Evolutionary conservation across 1,284 basidiomycete species (phyloP), one percentile per base, ranked within the genome.

Genomic region (Psilocybe mexicana): DNA sequence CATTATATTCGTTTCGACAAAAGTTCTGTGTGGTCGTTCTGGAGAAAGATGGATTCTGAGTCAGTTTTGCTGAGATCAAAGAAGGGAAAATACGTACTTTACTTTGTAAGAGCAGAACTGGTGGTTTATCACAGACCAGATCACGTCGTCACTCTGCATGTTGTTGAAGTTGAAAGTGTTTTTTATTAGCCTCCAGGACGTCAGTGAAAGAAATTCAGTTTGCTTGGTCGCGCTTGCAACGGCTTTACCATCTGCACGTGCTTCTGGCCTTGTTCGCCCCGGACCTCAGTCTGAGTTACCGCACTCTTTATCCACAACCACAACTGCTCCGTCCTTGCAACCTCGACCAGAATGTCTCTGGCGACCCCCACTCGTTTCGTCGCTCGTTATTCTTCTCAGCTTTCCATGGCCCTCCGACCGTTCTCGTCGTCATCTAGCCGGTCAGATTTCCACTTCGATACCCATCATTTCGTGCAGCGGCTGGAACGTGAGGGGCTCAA

Each of bases 51-150:
- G 18, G 18, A 18, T n/a, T 44, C 52, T 61, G 45, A 57, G 33
- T 6, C 4, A 3, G 23, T 26, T 33, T 48, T 33, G 44, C 49
- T 40, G 56, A 38, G 40, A 11, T 5, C 4, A 18, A 14, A 4
- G 4, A 25, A 28, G 18, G 52, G 23, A 43, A 43, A 11, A 36
- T 14, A 79, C 92, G 71, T 67, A 95, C 94, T 95, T 97, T 81
- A 98, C 94, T 89, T 96, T 97, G 76, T 96, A 98, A 0, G 94
- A 96, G 78, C 95, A 97, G 73, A 96, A 95, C 73, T 94, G 92
- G 63, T 86, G 83, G 74, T 94, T 94, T 71, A 96, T 96, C 43
- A 95, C 91, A 28, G 90, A 92, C 94, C 94, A 96, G 64, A 96
- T 96, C 64, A 96, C 90, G 75, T 96, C 94, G 88, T 96, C 94